Base-by-base conservation (phyloP, 208 protist genomes). In the Acanthamoeba triangularis region DNA sequence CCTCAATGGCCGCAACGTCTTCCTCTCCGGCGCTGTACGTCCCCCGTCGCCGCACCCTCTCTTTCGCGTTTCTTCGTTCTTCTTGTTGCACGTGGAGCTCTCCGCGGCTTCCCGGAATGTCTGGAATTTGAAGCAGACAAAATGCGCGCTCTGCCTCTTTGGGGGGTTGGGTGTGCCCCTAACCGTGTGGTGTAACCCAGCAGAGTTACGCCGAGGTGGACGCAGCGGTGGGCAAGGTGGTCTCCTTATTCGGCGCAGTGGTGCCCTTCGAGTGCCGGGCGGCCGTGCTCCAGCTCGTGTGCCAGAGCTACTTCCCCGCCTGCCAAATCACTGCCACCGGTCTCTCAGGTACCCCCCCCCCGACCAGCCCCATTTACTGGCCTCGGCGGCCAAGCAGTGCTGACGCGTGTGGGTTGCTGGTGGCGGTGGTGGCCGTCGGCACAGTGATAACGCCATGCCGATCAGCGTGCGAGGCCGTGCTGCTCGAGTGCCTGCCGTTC, bases 401-500 rank as follows among this genome's bases (percentile, higher is more conserved):
- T 85, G 47, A 85, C 30, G 6, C 13, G 13, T 16, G 49, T 54
- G 49, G 5, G 49, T n/a, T n/a, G n/a, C n/a, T n/a, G 33, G 8
- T 76, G 33, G 25, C 33, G 37, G 37, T 41, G 37, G 37, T 41
- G 37, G 37, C 3, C 2, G 37, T 3, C 37, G 37, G 56, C 23
- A 28, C 78, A 87, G 78, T 87, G 14, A 61, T 28, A 0, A 10
- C 30, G 49, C 78, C 78, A 5, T 87, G 78, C 35, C 78, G 78
- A 10, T 87, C 78, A n/a, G 78, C 63, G 23, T 87, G 78, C 52
- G 78, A 87, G 20, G 14, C 16, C 11, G 44, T 63, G 10, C 47
- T 30, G 78, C 25, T 87, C 28, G 47, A 87, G 78, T 87, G 78
- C 23, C 28, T 87, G 41, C 47, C 78, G 33, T 41, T 61, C 78